Percentiles rank a stretch among this genome's conserved stretches.
Evolutionary conservation across 169 alveolate genomes (phyloP).

Genomic region (Plasmodium ovale): DNA sequence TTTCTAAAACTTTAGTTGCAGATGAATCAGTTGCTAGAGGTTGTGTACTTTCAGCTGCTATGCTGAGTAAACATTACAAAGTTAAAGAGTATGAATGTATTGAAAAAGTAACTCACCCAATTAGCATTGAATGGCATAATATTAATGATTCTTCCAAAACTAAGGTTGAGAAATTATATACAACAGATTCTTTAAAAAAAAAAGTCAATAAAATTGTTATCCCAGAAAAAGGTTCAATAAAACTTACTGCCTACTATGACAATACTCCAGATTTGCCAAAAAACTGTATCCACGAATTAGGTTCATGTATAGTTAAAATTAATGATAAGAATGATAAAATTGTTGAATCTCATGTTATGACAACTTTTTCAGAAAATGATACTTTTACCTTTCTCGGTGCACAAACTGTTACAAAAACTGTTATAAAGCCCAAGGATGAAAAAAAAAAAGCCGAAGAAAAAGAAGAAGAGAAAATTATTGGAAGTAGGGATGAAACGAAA

Average conservation of each 20-base stretch:
- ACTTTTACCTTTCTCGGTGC: constrained; percentile 67
- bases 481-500: too few relatives aligned
- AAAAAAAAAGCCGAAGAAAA: constrained; percentile 41
- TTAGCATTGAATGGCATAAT: constrained; percentile 62
- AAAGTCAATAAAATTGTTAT: constrained; percentile 38
- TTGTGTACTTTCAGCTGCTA: constrained; percentile 91
- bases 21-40: constrained; percentile 99
- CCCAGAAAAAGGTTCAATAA: constrained; percentile 74
- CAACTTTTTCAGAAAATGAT: constrained; percentile 63
- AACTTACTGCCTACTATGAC: constrained; percentile 75
- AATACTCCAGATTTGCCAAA: constrained; percentile 70
- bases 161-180: constrained; percentile 36
- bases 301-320: constrained; percentile 80
- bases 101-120: constrained; percentile 80
- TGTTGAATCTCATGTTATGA: constrained; percentile 68
- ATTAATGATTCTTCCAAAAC: constrained; percentile 22
- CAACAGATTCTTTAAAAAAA: constrained; percentile 50
- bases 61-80: constrained; percentile 81
- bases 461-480: constrained; percentile 4
- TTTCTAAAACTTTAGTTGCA: constrained; percentile 95
- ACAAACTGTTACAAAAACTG: constrained; percentile 44
- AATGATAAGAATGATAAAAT: constrained; percentile 76
- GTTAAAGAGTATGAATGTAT: constrained; percentile 81
- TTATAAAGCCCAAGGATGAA: constrained; percentile 45
- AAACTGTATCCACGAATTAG: constrained; percentile 77